A percentile compares a stretch with the other conserved stretches of the same genome.
Conservation (phyloP, 345 rosid species). For the Gossypium thurberi region DNA sequence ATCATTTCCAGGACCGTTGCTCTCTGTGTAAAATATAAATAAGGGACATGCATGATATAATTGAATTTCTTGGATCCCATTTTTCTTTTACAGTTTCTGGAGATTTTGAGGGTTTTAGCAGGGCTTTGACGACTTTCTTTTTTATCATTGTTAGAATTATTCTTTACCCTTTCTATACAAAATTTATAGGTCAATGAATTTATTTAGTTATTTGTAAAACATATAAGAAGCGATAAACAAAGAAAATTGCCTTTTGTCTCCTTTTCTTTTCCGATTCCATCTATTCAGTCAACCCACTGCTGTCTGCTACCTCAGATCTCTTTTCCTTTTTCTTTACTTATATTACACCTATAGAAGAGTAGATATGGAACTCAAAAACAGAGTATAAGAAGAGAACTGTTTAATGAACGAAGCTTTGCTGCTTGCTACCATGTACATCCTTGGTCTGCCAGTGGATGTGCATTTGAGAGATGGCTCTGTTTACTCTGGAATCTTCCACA, state of each 20-base stretch:
- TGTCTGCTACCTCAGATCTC: conserved; percentile 10
- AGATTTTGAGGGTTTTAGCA: no score
- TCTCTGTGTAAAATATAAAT: no score
- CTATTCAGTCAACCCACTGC: neutral
- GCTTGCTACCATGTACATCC: conserved; percentile 58
- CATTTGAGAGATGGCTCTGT: conserved; percentile 76
- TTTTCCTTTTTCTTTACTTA: neutral
- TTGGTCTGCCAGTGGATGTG: conserved; percentile 77
- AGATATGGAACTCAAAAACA: conserved; percentile 42
- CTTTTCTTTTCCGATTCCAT: neutral
- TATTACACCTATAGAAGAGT: neutral
- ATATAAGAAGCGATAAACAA: neutral
- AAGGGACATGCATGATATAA: no score
- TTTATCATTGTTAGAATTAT: no score
- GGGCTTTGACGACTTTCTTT: no score
- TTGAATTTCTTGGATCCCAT: no score
- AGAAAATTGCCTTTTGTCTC: neutral
- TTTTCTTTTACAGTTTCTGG: no score
- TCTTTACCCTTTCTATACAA: no score
- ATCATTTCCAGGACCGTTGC: no score
- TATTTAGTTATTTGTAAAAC: no score
- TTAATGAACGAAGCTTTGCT: conserved; percentile 48
- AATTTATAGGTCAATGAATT: no score
- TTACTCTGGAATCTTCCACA: conserved; percentile 67
- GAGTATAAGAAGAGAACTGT: conserved; percentile 27